phyloP scores from a whole-genome alignment of 2,329 filamentous ascomycete genomes.

The Bimuria novae-zelandiae region DNA sequence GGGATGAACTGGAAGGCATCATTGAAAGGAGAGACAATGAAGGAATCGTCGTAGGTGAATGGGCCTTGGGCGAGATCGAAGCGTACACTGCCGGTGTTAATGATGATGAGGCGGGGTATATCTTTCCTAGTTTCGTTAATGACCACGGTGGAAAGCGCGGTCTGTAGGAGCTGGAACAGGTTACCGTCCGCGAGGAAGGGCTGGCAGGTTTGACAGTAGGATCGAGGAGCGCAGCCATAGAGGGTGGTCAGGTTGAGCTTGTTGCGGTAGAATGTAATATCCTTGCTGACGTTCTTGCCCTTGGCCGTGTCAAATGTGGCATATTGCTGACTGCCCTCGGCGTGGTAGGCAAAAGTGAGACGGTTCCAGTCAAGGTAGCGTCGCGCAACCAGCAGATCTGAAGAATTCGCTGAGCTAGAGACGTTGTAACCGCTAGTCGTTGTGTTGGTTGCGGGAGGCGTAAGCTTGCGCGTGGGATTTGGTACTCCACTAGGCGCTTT shows the following conservation, averaged over 20 bases:
- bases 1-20: slow-evolving; percentile 60
- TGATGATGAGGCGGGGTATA: slow-evolving; percentile 60
- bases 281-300: slow-evolving; percentile 53
- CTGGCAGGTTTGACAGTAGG: slow-evolving; percentile 63
- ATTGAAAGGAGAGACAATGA: slow-evolving; percentile 61
- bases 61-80: slow-evolving; percentile 67
- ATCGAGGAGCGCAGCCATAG: slow-evolving; percentile 64
- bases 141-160: slow-evolving; percentile 57
- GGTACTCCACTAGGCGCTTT: slow-evolving; percentile 51
- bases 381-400: slow-evolving; percentile 57
- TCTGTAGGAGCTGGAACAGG: slow-evolving; percentile 60
- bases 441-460: slow-evolving; percentile 32
- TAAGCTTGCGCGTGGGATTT: slow-evolving; percentile 48
- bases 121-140: slow-evolving; percentile 57
- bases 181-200: slow-evolving; percentile 58
- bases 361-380: slow-evolving; percentile 73
- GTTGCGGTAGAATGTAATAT: slow-evolving; percentile 57
- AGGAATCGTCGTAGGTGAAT: slow-evolving; percentile 60
- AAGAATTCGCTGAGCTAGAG: slow-evolving; percentile 35
- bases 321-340: slow-evolving; percentile 53
- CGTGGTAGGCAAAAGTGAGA: slow-evolving; percentile 67
- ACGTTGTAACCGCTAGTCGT: slow-evolving; percentile 38
- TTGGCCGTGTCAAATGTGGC: slow-evolving; percentile 55
- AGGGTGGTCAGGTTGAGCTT: slow-evolving; percentile 60
- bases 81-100: slow-evolving; percentile 64